Base-by-base conservation (phyloP, 1,284 basidiomycete species). In the Phylloporus sp. region DNA sequence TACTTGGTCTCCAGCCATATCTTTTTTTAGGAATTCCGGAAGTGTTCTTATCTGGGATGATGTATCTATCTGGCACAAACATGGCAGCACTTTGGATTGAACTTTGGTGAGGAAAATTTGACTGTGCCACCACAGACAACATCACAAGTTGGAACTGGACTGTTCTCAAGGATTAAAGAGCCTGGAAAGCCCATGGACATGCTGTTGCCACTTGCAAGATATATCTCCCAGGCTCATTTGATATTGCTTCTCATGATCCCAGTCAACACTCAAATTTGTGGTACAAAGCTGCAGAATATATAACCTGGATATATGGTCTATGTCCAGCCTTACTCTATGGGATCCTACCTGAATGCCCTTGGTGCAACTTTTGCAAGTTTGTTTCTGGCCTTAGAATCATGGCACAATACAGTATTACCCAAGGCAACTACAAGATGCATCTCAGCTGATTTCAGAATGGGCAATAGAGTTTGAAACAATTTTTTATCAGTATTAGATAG, bases 241-340 rank as follows among this genome's bases (percentile, higher is more conserved):
- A 63, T 4, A 6, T 55, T 17, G 56, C 61, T 2, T 42, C 51
- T 0, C 32, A 10, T 10, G 51, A 63, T 22, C 62, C 55, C 6
- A 58, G 44, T 2, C 51, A 53, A 1, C 44, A 62, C 32, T 39
- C 47, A 1, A 63, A 56, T 28, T 64, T 50, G 2, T 64, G 47
- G 52, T 64, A 64, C 44, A 64, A 64, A 12, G 26, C 18, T 0
- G 42, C 55, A 1, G 22, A 64, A 39, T 64, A 39, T 7, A 61
- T 64, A 1, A 61, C 32, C 6, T 58, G 57, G 57, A 24, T 58
- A 1, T 58, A 58, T 24, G 15, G 34, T 24, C 29, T 58, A 7
- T 8, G 3, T 20, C 57, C 42, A 11, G 32, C 4, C 2, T 22
- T 50, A 11, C 13, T 58, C 12, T 40, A 50, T 40, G 2, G 10